Conservation (phyloP, 2,329 filamentous ascomycete species). For the Aspergillus sclerotialis region DNA sequence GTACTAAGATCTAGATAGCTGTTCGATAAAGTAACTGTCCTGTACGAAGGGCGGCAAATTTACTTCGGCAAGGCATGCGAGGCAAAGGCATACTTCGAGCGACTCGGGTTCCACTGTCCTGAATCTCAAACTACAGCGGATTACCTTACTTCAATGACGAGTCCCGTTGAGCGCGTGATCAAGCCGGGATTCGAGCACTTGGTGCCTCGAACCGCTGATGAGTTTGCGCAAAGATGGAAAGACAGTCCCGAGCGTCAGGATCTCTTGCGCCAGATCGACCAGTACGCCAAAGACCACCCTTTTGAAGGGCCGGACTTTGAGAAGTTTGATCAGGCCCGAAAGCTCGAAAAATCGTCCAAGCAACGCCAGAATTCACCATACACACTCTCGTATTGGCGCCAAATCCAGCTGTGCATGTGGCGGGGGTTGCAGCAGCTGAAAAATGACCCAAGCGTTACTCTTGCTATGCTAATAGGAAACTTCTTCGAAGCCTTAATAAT, state of each 20-base stretch:
- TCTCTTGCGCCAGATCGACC: constrained; percentile 32
- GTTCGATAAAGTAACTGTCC: constrained; percentile 62
- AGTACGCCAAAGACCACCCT: constrained; percentile 30
- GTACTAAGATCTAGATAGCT: too few species aligned
- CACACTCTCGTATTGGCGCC: constrained; percentile 67
- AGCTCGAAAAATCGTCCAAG: constrained; percentile 28
- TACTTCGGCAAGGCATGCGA: constrained; percentile 57
- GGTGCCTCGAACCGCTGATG: constrained; percentile 60
- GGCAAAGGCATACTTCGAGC: constrained; percentile 58
- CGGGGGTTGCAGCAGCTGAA: constrained; percentile 68
- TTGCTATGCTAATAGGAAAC: constrained; percentile 59
- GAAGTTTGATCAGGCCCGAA: constrained; percentile 27
- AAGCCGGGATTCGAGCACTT: constrained; percentile 51
- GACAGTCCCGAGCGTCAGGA: constrained; percentile 37
- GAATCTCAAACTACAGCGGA: constrained; percentile 59
- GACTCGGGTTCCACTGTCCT: constrained; percentile 60
- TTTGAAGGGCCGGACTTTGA: constrained; percentile 25
- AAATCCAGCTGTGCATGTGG: constrained; percentile 68
- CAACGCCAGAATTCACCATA: constrained; percentile 65
- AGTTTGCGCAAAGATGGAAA: constrained; percentile 54
- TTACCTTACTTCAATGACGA: constrained; percentile 62
- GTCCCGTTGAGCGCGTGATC: constrained; percentile 50
- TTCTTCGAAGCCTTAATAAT: constrained; percentile 67
- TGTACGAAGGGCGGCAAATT: constrained; percentile 67
- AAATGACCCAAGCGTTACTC: constrained; percentile 65